These are phyloP conservation scores for Suillus cothurnatus DNA, from an alignment of 768 basidiomycete species.

Conservation along the genomic window DNA sequence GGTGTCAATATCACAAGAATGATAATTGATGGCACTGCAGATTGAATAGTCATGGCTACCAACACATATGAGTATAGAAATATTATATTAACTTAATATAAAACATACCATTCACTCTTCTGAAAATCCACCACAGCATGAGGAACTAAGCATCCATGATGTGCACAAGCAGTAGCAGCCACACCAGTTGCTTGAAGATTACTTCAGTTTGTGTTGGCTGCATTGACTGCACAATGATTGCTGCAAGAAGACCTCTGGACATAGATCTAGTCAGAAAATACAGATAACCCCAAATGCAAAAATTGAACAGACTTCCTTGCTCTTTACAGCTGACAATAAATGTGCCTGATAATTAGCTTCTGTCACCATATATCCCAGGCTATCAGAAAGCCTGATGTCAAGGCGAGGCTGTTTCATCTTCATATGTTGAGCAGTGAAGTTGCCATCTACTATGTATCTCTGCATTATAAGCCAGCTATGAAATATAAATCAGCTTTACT, in stretches of 20 bases:
- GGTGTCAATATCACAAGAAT: constrained; percentile 2
- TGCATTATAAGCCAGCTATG: neutral
- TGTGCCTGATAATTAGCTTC: constrained; percentile 22
- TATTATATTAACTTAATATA: neutral
- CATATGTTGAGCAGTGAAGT: constrained; percentile 18
- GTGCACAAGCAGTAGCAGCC: constrained; percentile 29
- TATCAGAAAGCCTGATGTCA: constrained; percentile 31
- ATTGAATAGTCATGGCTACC: constrained; percentile 30
- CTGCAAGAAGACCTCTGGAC: constrained; percentile 15
- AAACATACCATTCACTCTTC: constrained; percentile 21
- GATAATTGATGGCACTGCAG: constrained; percentile 22
- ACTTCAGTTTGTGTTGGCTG: constrained; percentile 12
- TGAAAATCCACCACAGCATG: constrained; percentile 29
- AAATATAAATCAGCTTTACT: too few relatives aligned
- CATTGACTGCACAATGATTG: constrained; percentile 22
- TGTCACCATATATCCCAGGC: constrained; percentile 29
- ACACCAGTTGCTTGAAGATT: constrained; percentile 30
- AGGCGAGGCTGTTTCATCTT: constrained; percentile 23
- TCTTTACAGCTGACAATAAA: constrained; percentile 12
- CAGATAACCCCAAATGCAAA: neutral
- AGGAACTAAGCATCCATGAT: constrained; percentile 34
- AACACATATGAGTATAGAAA: neutral
- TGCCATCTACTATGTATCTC: constrained; percentile 13
- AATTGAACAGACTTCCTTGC: constrained; percentile 11
- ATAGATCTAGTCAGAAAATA: neutral